Base-by-base conservation (phyloP, 768 basidiomycete species). In the Austroboletus eburneus region DNA sequence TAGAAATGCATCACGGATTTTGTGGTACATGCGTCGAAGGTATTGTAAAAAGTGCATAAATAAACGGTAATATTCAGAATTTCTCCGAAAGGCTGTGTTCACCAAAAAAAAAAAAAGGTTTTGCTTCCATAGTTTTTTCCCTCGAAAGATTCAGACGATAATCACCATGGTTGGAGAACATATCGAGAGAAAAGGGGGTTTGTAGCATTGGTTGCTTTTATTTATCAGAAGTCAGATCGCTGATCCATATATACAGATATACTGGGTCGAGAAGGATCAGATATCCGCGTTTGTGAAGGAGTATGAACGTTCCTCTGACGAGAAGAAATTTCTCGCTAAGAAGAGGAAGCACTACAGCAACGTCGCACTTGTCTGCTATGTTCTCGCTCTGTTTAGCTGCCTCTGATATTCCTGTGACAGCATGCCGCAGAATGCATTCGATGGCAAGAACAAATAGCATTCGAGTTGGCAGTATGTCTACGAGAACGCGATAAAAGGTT, bases 1-100 rank as follows among this genome's bases (percentile, higher is more conserved):
- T 21, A 51, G 52, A 38, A 12, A 40, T 0, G 45, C 52, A 5
- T 42, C 41, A 34, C 17, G 39, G 1, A 20, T 58, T 27, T 27
- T 58, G 4, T 58, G 56, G 57, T 37, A 46, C 16, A 42, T 55
- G 6, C 56, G 57, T 13, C 56, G 46, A 29, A 58, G 57, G 37
- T 57, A 51, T 29, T 57, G 57, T 17, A 43, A 49, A 0, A 14
- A 36, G 9, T 57, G 57, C 38, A 55, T 36, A 35, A 10, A 17
- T n/a, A 20, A 29, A 36, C 36, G 50, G 57, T 58, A 47, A 20
- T 49, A 12, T 20, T 43, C 37, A 9, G 33, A 8, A 12, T 25
- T 37, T 46, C 22, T 14, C 5, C 23, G 1, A 29, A 21, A 10
- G 18, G 3, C 8, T 38, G 16, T 18, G 29, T 27, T 45, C 10